A percentile compares a stretch with the other conserved stretches of the same genome.
These are phyloP conservation scores for Exophiala bonariae DNA, from an alignment of 2,329 filamentous ascomycete species.

Conservation along the genomic window DNA sequence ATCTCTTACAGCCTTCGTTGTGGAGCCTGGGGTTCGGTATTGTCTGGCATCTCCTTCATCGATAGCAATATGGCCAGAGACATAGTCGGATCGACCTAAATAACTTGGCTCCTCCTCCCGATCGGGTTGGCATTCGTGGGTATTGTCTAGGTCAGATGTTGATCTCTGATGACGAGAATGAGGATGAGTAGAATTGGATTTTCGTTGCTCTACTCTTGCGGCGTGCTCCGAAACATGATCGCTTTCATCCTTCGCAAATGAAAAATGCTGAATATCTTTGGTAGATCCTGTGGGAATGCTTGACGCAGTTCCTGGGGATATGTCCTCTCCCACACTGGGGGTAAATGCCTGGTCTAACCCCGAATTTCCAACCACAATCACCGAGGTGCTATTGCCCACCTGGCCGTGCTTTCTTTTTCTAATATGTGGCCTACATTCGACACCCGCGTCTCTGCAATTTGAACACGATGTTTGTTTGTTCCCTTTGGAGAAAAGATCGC, in stretches of 20 bases:
- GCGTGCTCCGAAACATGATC: no score
- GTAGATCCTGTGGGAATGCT: no score
- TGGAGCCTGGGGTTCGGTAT: slow-evolving; percentile 19
- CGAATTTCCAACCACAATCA: neutral
- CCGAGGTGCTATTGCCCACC: neutral
- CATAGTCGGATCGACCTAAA: slow-evolving; percentile 33
- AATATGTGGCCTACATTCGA: slow-evolving; percentile 8
- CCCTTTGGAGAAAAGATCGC: slow-evolving; percentile 7
- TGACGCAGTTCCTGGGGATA: no score
- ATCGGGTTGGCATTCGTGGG: neutral
- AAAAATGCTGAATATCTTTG: no score
- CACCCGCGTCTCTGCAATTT: slow-evolving; percentile 7
- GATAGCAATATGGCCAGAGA: slow-evolving; percentile 30
- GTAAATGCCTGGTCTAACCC: neutral
- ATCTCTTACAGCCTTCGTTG: slow-evolving; percentile 18
- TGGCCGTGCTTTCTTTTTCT: slow-evolving; percentile 6
- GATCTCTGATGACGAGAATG: no score
- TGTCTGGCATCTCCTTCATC: slow-evolving; percentile 31
- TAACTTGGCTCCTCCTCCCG: slow-evolving; percentile 25
- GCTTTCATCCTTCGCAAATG: neutral
- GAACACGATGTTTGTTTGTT: slow-evolving; percentile 9
- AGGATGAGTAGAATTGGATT: no score
- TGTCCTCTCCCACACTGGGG: neutral
- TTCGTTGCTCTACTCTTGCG: neutral
- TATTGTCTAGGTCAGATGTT: neutral